Evolutionary conservation across 2,329 filamentous ascomycete genomes (phyloP), one percentile per base, ranked within the genome.

Genomic region (Exserohilum rostratum): DNA sequence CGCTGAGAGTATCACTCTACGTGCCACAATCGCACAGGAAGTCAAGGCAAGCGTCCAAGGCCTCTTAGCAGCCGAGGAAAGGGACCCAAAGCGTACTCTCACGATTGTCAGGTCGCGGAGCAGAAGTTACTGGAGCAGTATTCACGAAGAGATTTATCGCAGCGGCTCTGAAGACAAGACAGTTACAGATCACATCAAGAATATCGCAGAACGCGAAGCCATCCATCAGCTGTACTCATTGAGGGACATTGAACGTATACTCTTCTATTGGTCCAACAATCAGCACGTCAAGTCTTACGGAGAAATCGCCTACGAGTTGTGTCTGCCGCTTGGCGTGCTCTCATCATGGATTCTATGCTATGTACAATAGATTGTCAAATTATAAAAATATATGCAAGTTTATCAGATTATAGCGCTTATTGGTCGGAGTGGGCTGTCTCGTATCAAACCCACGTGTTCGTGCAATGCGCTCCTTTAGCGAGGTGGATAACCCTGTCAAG

Each of bases 241-340:
- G 11, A 46, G 27, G 13, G 33, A 46, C 13, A 46, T 46, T 10
- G 18, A 46, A 15, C 29, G 33, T 9, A 37, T 37, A 3, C 13
- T 46, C 2, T 46, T 46, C 44, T 46, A 29, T 46, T 46, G 22
- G 44, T 33, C 44, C 17, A 38, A 29, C 27, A 20, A 46, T 18
- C 13, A 46, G 33, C 15, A 25, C 33, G 27, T 10, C 5, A 20
- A 37, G 10, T 37, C 13, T 11, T 46, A 46, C 12, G 22, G 44
- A 29, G 31, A 46, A 9, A 46, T 46, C 6, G 31, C 33, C 18
- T 46, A 25, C 18, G 18, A 17, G 22, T 22, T 46, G 12, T 15
- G 17, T 46, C 10, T 46, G 7, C 44, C 31, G 12, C n/a, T 46
- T 3, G 22, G 44, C 4, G 44, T 25, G 0, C 31, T 46, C 13